Conservation (phyloP, 2,329 filamentous ascomycete genomes). For the Fonsecaea erecta region DNA sequence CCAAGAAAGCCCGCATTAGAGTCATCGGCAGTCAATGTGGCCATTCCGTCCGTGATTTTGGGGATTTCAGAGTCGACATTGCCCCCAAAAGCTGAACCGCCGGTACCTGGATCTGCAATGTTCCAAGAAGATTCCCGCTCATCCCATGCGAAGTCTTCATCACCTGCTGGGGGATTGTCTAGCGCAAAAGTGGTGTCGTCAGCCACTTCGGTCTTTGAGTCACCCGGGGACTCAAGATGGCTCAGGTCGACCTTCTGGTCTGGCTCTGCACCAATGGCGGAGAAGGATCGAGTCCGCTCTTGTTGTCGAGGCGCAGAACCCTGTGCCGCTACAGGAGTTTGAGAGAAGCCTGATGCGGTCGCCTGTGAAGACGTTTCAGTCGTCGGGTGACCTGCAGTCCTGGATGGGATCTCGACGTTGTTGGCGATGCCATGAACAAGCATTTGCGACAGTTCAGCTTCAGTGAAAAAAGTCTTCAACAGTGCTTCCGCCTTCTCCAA, state of each 20-base stretch:
- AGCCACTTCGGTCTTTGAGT: background rate
- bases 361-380: background rate
- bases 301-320: background rate
- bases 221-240: conserved; percentile 10
- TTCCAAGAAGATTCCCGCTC: conserved; percentile 31
- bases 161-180: conserved; percentile 27
- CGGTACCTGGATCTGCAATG: conserved; percentile 15
- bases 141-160: conserved; percentile 36
- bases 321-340: background rate
- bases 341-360: background rate
- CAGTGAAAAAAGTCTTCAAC: conserved; percentile 29
- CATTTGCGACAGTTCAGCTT: conserved; percentile 30
- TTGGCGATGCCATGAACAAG: conserved; percentile 26
- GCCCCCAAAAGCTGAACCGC: background rate
- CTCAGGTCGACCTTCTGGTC: conserved; percentile 21
- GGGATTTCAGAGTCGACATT: conserved; percentile 24
- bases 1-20: conserved; percentile 32
- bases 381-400: background rate
- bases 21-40: conserved; percentile 32
- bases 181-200: conserved; percentile 16
- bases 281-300: conserved; percentile 5
- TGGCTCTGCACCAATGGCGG: background rate
- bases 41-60: conserved; percentile 34
- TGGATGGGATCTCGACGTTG: conserved; percentile 2
- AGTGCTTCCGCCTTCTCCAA: conserved; percentile 32